Evolutionary conservation across 805 yeast genomes (phyloP), one percentile per base, ranked within the genome.

Genomic region (Debaryomyces tyrocola): DNA sequence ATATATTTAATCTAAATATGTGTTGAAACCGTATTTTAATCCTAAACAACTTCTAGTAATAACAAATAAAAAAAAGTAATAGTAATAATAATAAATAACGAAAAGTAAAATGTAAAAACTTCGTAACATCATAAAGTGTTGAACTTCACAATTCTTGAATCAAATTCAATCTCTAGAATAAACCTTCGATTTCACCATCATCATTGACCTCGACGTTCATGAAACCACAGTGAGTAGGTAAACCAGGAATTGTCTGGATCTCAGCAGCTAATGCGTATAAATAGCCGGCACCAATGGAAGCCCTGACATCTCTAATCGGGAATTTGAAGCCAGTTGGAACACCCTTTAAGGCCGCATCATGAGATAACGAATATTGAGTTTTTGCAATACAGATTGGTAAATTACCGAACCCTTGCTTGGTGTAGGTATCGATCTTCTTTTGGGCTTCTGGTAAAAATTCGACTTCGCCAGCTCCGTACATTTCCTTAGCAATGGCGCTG

Each of bases 341-440:
- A 67, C 92, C 92, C 73, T 87, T 87, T 70, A 86, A 75, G 39
- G 78, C 79, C 21, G 94, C 87, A 68, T 87, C 95, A 61, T 86
- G 94, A 6, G 92, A 85, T 58, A 87, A 72, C 14, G 94, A 87
- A 67, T 87, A 87, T 66, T 87, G 95, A 4, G 95, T 87, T 74
- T 87, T 87, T 37, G 95, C 95, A 60, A 87, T 79, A 74, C 95
- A 87, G 56, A 87, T 82, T 45, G 95, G 95, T 62, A 87, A 74
- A 58, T 85, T 73, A 46, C 83, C 88, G 55, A 83, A 87, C 1
- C 94, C 94, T 73, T 85, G 92, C 44, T 75, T 72, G 56, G 83
- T 82, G 72, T 84, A 87, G 38, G 77, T 66, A 37, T 79, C 84
- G 51, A 87, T 79, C 69, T 87, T 86, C 67, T 77, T 73, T 54